Conservation (phyloP, 2,329 filamentous ascomycete genomes). For the Dactylella cylindrospora region DNA sequence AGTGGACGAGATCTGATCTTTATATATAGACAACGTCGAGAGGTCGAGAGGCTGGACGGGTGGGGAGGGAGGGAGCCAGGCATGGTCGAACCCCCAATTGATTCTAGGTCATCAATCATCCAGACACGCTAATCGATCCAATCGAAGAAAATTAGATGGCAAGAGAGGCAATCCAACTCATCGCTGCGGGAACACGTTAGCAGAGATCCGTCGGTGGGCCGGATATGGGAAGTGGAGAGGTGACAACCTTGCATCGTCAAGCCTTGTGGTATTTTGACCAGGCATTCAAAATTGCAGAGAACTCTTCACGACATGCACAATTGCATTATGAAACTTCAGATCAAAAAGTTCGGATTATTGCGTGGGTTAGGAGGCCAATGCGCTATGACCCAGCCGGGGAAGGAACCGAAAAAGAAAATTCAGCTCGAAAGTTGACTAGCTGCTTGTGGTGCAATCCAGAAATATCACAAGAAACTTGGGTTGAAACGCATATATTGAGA, state of each 20-base stretch:
- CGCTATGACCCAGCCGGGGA: slow-evolving; percentile 6
- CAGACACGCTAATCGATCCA: slow-evolving; percentile 10
- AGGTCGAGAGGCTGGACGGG: neutral
- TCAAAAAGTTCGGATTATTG: slow-evolving; percentile 18
- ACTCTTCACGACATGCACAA: slow-evolving; percentile 9
- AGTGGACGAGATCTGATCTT: slow-evolving; percentile 28
- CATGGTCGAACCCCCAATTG: slow-evolving; percentile 5
- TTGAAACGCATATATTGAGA: slow-evolving; percentile 31
- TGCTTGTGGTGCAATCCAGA: slow-evolving; percentile 5
- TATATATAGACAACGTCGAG: slow-evolving; percentile 21
- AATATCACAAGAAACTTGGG: slow-evolving; percentile 8
- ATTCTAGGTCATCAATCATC: too few species aligned
- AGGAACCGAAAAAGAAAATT: slow-evolving; percentile 31
- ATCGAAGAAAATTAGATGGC: neutral
- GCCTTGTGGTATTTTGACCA: slow-evolving; percentile 4
- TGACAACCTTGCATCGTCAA: slow-evolving; percentile 3
- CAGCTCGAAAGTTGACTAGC: slow-evolving; percentile 9
- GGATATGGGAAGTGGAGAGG: slow-evolving; percentile 43
- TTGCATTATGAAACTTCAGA: slow-evolving; percentile 24
- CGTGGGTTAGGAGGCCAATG: slow-evolving; percentile 7
- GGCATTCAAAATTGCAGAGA: slow-evolving; percentile 17
- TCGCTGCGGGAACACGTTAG: slow-evolving; percentile 25
- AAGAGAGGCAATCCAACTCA: slow-evolving; percentile 6
- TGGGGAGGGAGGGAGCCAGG: neutral
- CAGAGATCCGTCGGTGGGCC: slow-evolving; percentile 43